phyloP scores from a whole-genome alignment of 73 alveolate species.

The Paraurostyla sp. region DNA sequence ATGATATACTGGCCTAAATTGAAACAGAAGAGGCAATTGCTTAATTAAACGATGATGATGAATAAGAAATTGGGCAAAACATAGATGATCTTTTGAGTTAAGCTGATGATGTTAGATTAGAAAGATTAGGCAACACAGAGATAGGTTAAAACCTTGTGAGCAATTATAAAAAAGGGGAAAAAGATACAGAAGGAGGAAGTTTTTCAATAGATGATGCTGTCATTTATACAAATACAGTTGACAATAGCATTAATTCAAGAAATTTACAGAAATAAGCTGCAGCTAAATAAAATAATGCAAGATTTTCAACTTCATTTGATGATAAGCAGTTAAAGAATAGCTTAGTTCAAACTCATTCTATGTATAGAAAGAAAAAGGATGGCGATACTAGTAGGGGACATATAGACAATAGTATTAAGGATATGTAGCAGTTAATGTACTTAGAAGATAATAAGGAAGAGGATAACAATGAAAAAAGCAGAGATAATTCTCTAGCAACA shows the following conservation, averaged over 20 bases:
- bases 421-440: too few species aligned
- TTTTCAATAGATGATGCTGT: too few species aligned
- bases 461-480: not conserved
- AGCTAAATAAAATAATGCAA: not conserved
- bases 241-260: too few species aligned
- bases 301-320: slow-evolving; percentile 29
- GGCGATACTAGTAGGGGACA: too few species aligned
- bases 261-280: too few species aligned
- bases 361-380: not conserved
- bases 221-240: too few species aligned
- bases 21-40: not conserved
- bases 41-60: not conserved
- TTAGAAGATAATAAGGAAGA: not conserved
- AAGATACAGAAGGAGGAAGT: not conserved
- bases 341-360: slow-evolving; percentile 22
- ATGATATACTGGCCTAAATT: slow-evolving; percentile 3
- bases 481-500: not conserved
- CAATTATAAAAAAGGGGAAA: not conserved
- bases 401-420: too few species aligned
- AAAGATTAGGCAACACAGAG: not conserved
- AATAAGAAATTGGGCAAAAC: not conserved
- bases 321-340: not conserved
- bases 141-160: not conserved
- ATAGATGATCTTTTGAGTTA: not conserved
- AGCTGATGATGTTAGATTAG: not conserved